Evolutionary conservation across 805 yeast genomes (phyloP), one percentile per base, ranked within the genome.

Genomic region (Candida pseudofarinosa): DNA sequence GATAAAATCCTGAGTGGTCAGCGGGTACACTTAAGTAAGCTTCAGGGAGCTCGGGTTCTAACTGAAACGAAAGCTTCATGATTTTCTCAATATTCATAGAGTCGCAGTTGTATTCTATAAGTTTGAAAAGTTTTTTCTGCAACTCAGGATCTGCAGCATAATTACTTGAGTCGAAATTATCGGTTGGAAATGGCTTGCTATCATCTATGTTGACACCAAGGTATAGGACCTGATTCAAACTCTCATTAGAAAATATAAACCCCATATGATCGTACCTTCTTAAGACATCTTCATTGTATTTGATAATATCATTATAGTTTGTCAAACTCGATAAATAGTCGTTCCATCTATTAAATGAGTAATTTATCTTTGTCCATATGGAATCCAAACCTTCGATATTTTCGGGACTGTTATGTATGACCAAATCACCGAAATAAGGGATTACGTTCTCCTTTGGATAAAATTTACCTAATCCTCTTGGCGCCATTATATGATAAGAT

Each of bases 361-460:
- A 80, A 44, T 78, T 74, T 3, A 89, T 79, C 39, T 87, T 74
- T 51, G 77, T 81, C 49, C 87, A 77, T 45, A 81, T 77, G 37
- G 78, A 74, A 45, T 83, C 86, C 48, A 85, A 76, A 38, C 80
- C 83, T 44, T 69, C 67, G 39, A 82, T 61, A 18, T 71, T 67
- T 3, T 60, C 43, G 2, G 53, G 42, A 19, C 45, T 41, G 47
- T 69, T 74, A 49, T 67, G 67, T 14, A 88, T 79, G 7, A 80
- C 70, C 49, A 90, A 69, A 58, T 90, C 98, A 8, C 97, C 97
- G 66, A 88, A 90, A 56, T 82, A 90, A 1, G 98, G 96, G 37
- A 91, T 81, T 10, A 86, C 95, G 42, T 80, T 78, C 39, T 80
- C 81, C 54, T 86, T 86, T 0, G 91, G 77, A 53, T 85, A 88